phyloP scores from a whole-genome alignment of 345 rosid genomes.

The Eucalyptus caleyi region DNA sequence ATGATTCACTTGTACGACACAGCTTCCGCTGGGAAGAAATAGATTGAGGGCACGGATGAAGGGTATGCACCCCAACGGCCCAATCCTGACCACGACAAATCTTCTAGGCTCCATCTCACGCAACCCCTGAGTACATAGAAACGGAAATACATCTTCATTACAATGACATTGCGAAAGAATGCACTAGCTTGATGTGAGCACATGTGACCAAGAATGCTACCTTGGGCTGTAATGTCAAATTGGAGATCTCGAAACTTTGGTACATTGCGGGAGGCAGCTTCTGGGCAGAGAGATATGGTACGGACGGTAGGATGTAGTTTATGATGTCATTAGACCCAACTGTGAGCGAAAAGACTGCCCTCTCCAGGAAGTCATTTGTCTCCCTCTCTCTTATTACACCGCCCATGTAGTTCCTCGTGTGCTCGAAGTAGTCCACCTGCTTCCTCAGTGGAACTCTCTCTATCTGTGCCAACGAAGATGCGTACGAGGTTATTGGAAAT shows the following conservation, averaged over 20 bases:
- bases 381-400: background rate
- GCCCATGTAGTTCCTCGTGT: constrained; percentile 32
- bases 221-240: constrained; percentile 38
- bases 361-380: constrained; percentile 9
- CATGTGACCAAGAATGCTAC: background rate
- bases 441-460: constrained; percentile 1
- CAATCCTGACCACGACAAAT: constrained; percentile 31
- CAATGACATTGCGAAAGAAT: background rate
- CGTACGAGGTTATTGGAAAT: background rate
- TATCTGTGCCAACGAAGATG: background rate
- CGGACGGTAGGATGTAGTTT: constrained; percentile 34
- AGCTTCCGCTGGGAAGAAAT: constrained; percentile 14
- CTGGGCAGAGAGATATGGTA: constrained; percentile 17
- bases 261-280: constrained; percentile 14
- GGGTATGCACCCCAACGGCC: constrained; percentile 71
- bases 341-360: constrained; percentile 35
- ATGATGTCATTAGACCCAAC: constrained; percentile 47
- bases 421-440: constrained; percentile 42
- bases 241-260: constrained; percentile 38
- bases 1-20: constrained; percentile 30
- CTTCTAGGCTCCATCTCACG: constrained; percentile 39
- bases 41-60: constrained; percentile 32
- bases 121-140: constrained; percentile 11
- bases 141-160: background rate
- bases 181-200: background rate